Evolutionary conservation across 1,139 yeast genomes (phyloP).

Genomic region (Candida tropicalis): DNA sequence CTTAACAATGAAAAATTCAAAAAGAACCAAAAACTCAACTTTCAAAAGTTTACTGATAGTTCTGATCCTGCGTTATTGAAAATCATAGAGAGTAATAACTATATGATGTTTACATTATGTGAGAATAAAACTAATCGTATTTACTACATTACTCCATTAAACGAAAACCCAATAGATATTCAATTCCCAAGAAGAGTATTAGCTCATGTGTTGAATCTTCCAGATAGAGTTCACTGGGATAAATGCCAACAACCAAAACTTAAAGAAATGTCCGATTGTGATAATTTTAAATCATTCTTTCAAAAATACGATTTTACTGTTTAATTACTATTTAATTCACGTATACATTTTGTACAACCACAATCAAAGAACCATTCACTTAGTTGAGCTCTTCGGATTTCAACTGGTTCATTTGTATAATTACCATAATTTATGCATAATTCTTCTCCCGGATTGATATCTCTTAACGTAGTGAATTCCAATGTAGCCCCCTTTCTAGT

Average conservation of each 20-base stretch:
- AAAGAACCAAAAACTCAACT: constrained; percentile 45
- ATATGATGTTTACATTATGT: constrained; percentile 41
- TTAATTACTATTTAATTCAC: constrained; percentile 7
- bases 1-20: constrained; percentile 53
- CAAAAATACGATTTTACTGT: constrained; percentile 46
- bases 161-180: constrained; percentile 50
- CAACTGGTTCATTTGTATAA: constrained; percentile 42
- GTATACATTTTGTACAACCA: constrained; percentile 50
- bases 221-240: constrained; percentile 73
- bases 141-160: constrained; percentile 27
- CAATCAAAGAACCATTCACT: constrained; percentile 67
- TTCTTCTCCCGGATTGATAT: constrained; percentile 48
- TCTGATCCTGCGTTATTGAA: constrained; percentile 22
- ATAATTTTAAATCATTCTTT: constrained; percentile 54
- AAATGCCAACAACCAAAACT: constrained; percentile 62
- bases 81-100: constrained; percentile 39
- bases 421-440: constrained; percentile 67
- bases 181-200: constrained; percentile 81
- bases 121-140: constrained; percentile 18
- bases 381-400: constrained; percentile 45
- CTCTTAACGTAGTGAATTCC: constrained; percentile 27
- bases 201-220: constrained; percentile 59
- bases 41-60: constrained; percentile 32
- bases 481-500: constrained; percentile 24
- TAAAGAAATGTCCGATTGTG: constrained; percentile 65